These are phyloP conservation scores for Nasturtium officinale DNA, from an alignment of 345 rosid species.

Conservation along the genomic window DNA sequence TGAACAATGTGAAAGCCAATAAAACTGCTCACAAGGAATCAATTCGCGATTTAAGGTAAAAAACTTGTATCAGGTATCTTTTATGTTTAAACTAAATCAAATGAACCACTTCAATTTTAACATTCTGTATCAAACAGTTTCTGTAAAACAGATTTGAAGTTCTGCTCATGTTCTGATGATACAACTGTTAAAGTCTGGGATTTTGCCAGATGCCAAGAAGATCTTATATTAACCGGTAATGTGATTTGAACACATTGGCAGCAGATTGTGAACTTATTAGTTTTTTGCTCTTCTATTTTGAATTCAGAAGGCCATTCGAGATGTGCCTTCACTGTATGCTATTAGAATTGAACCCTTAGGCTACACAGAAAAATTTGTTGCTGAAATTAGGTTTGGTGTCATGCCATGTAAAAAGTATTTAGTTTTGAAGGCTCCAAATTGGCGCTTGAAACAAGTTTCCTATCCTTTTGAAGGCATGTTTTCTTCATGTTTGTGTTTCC, in stretches of 20 bases:
- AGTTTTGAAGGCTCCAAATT: background rate
- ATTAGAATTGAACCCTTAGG: constrained; percentile 9
- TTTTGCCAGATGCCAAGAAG: constrained; percentile 92
- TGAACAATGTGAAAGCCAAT: constrained; percentile 96
- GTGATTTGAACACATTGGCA: constrained; percentile 45
- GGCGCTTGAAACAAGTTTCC: background rate
- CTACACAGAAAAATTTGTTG: constrained; percentile 2
- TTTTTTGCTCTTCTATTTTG: constrained; percentile 5
- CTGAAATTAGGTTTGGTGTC: constrained; percentile 12
- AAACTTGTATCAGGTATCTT: no score
- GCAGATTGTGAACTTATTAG: constrained; percentile 6
- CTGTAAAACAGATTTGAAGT: constrained; percentile 95
- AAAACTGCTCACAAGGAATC: constrained; percentile 98
- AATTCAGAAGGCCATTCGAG: background rate
- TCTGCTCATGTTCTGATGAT: constrained; percentile 98
- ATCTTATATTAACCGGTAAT: constrained; percentile 84
- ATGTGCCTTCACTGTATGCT: constrained; percentile 15
- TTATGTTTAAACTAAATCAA: no score
- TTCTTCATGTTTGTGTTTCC: background rate
- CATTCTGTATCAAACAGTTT: constrained; percentile 62
- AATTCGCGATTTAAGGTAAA: constrained; percentile 82
- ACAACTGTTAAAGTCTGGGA: constrained; percentile 98
- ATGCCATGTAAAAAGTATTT: constrained; percentile 13
- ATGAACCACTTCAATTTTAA: constrained; percentile 22
- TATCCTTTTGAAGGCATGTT: constrained; percentile 6